Base-by-base conservation (phyloP, 805 yeast species). In the Candida nitratophila region DNA sequence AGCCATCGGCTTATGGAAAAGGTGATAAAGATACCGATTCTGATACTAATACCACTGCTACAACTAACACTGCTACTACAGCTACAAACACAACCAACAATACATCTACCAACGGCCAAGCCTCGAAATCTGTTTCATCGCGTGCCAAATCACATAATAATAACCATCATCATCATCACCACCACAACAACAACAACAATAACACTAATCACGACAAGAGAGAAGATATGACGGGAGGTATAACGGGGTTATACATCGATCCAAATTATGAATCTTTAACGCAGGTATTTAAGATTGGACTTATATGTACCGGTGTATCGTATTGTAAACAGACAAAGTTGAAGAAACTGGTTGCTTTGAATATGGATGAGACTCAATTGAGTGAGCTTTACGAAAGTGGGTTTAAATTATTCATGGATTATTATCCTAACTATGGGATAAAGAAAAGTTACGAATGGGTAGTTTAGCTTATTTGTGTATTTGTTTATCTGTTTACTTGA, bases 301-400 rank as follows among this genome's bases (percentile, higher is more conserved):
- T 78, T 46, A 73, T 79, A 10, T 77, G 82, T 48, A 72, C 81
- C 42, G 79, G 73, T 7, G 70, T 76, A 15, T 69, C 78, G 7
- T 73, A 66, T 46, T 60, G 73, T 47, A 73, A 71, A 50, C 48
- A 53, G 27, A 57, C 59, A 39, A 38, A 44, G 4, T 41, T 54
- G n/a, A 37, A 47, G 11, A 48, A 44, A 12, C 19, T 55, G 3
- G 34, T 52, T 20, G 37, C 52, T 7, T 51, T 47, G 19, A 49
- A 49, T 35, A 41, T 52, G 11, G 32, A 39, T 1, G 46, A 43
- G 11, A 44, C 45, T 10, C 43, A 50, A 12, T 29, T 53, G 11
- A 27, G 40, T 12, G 54, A 48, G 12, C 50, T 57, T 37, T 42
- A 45, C 27, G 52, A 49, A 16, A 49, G 54, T 38, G 65, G 65